Conservation (phyloP, 164 flowering plant genomes). For the Cinnamomum chago region DNA sequence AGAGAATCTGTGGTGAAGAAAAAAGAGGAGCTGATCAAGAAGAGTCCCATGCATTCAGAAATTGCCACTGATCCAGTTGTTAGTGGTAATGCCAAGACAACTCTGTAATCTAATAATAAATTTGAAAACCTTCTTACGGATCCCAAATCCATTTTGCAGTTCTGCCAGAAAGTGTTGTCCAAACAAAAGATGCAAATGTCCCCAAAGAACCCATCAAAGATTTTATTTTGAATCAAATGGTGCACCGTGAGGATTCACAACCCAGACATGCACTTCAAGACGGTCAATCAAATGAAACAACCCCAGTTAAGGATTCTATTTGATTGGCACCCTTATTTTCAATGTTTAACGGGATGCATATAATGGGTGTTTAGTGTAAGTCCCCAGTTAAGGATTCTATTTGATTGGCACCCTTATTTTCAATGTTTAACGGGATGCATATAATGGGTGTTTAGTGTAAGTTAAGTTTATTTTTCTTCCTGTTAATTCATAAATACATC, state of each 20-base stretch:
- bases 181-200: constrained; percentile 19
- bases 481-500: background rate
- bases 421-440: background rate
- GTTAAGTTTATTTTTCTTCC: background rate
- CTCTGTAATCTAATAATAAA: constrained; percentile 16
- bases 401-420: background rate
- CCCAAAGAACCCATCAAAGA: constrained; percentile 10
- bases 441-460: background rate
- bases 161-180: constrained; percentile 21
- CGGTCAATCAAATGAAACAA: constrained; percentile 15
- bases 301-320: constrained; percentile 41
- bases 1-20: constrained; percentile 72
- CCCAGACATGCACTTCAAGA: constrained; percentile 15
- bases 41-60: constrained; percentile 16
- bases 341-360: background rate
- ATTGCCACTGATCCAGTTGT: constrained; percentile 5
- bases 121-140: constrained; percentile 29
- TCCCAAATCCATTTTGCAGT: constrained; percentile 41
- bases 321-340: background rate
- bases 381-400: constrained; percentile 42
- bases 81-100: constrained; percentile 12
- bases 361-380: background rate
- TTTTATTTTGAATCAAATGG: constrained; percentile 8
- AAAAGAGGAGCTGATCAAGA: constrained; percentile 41
- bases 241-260: constrained; percentile 3